phyloP scores from a whole-genome alignment of 73 alveolate genomes.

The Stentor roeselii region DNA sequence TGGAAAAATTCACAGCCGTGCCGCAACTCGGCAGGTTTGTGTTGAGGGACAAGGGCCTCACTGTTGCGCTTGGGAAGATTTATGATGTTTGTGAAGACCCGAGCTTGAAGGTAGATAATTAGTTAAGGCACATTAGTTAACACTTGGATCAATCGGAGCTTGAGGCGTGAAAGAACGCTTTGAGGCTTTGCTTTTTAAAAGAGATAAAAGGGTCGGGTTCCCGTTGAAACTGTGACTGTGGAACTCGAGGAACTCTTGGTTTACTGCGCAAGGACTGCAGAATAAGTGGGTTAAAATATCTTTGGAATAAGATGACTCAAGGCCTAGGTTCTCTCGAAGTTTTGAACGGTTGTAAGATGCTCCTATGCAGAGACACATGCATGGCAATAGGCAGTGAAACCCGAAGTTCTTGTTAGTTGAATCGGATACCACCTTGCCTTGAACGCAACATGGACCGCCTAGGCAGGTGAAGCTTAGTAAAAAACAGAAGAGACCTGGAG shows the following conservation, averaged over 20 bases:
- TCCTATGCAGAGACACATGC: background rate
- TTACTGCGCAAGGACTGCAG: slow-evolving; percentile 7
- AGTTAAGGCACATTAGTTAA: background rate
- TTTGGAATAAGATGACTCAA: background rate
- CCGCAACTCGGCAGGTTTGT: slow-evolving; percentile 78
- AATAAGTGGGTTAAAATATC: background rate
- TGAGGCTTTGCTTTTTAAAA: background rate
- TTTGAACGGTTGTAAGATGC: background rate
- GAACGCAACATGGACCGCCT: slow-evolving; percentile 23
- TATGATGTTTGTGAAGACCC: background rate
- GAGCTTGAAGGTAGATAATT: background rate
- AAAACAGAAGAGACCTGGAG: slow-evolving; percentile 20
- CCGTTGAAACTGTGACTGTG: background rate
- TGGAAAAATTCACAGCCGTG: slow-evolving; percentile 10
- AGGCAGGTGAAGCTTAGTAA: background rate
- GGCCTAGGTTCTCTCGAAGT: background rate
- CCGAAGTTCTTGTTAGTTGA: background rate
- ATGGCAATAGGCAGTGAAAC: slow-evolving; percentile 1
- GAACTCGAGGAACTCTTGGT: slow-evolving; percentile 11
- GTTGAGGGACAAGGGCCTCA: slow-evolving; percentile 76
- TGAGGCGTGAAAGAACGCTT: slow-evolving; percentile 17
- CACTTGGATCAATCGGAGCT: background rate
- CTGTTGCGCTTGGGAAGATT: slow-evolving; percentile 41
- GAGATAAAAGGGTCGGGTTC: background rate
- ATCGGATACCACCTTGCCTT: background rate